Base-by-base conservation (phyloP, 352 stramenopile genomes). In the Phytophthora megakarya region DNA sequence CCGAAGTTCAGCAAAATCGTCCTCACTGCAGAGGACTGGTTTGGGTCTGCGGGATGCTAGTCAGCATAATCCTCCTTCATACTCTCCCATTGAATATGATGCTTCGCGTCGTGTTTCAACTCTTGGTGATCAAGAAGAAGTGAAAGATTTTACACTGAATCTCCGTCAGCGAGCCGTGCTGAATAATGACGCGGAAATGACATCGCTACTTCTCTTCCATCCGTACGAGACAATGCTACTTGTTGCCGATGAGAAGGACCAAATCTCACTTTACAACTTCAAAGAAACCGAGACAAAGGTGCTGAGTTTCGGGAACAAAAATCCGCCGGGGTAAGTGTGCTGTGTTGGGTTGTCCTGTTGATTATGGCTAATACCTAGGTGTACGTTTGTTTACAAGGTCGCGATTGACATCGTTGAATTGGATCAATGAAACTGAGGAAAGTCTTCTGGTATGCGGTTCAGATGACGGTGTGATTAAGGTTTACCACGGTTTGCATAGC, bases 161-260 rank as follows among this genome's bases (percentile, higher is more conserved):
- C 73, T 98, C 28, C 81, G 89, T 16, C 94, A 99, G 65, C 79
- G 84, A 13, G 86, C 84, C 2, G 86, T 99, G 32, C 79, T 97
- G 55, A 98, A 98, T 71, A 92, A 88, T 51, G 90, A 96, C 39
- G 81, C 86, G 6, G 92, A 98, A 42, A 98, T 97, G 80, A 99
- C 96, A 19, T 98, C 92, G 25, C 79, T 98, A 48, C 72, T 99
- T 45, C 79, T 96, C 8, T 99, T 99, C 67, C 97, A 99, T 69
- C 92, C 97, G 22, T 99, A 97, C 66, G 87, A 94, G 50, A 92
- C 84, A 50, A 89, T 95, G 59, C 80, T 99, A 16, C 82, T 99
- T 38, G 91, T 98, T n/a, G 97, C 95, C 13, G 96, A 98, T 65
- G 89, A 97, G 28, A 90, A 92, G 59, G 90, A 98, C 59, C 88